Evolutionary conservation across 768 basidiomycete genomes (phyloP), one percentile per base, ranked within the genome.

Genomic region (Imleria badia): DNA sequence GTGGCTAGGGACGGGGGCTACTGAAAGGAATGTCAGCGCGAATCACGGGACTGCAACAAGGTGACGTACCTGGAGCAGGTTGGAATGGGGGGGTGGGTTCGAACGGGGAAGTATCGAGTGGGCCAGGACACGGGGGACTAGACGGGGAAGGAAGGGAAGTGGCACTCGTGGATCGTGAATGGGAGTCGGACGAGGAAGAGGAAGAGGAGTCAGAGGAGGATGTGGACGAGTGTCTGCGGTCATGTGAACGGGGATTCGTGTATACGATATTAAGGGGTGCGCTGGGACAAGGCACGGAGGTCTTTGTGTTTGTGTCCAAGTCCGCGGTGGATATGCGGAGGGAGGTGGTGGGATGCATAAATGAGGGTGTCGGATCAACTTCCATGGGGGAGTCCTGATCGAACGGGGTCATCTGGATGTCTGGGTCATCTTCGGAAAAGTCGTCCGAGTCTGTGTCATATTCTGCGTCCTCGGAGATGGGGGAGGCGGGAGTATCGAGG

Each of bases 331-430:
- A 57, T 65, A 68, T 66, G 62, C 66, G 66, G 59, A 69, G 68
- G n/a, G 65, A 52, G 43, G 74, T 65, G 43, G 74, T 65, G 4
- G 75, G 75, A 46, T 76, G 75, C 75, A 76, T 76, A 51, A 74
- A 71, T 20, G 66, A 20, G 8, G 59, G 45, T 4, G 51, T n/a
- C 3, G 60, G 40, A 50, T 72, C 72, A 29, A 67, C 36, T 41
- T 72, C 66, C 65, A 71, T 68, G 51, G 46, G 56, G 11, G 52
- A 11, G 36, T 69, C 68, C 20, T 63, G 65, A 39, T 75, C 71
- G 45, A 64, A 55, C 9, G 67, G 45, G 26, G 63, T 64, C 51
- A 73, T 65, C 34, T 72, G 65, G 36, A 71, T 62, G 49, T 66
- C 66, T 15, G 51, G 56, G 17, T 58, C 61, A 17, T 59, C 64